phyloP scores from a whole-genome alignment of 768 basidiomycete genomes.

The Phylloporus arenicola region DNA sequence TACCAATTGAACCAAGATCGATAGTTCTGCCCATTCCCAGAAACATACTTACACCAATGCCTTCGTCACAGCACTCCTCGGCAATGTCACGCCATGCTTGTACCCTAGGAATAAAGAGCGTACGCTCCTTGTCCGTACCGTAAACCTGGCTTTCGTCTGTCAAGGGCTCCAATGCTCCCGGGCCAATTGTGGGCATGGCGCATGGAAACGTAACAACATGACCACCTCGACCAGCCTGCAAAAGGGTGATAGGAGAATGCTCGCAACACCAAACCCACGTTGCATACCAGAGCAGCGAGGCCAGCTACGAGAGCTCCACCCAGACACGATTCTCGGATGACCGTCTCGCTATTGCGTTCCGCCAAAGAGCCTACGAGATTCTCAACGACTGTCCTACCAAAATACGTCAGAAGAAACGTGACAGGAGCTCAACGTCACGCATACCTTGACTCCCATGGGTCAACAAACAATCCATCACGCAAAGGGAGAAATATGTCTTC shows the following conservation, averaged over 20 bases:
- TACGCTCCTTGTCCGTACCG: conserved; percentile 82
- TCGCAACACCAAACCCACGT: conserved; percentile 9
- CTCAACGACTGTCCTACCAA: conserved; percentile 55
- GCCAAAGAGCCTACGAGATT: conserved; percentile 62
- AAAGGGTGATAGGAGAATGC: conserved; percentile 6
- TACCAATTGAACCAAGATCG: conserved; percentile 85
- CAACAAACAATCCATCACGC: conserved; percentile 65
- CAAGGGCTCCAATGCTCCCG: conserved; percentile 58
- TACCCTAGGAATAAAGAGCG: conserved; percentile 74
- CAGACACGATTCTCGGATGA: conserved; percentile 55
- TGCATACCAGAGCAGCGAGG: conserved; percentile 65
- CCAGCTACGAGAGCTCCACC: conserved; percentile 72
- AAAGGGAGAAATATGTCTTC: conserved; percentile 91
- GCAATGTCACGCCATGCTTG: conserved; percentile 76
- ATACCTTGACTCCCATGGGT: conserved; percentile 66
- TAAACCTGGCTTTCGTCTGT: conserved; percentile 61
- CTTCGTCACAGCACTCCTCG: conserved; percentile 84
- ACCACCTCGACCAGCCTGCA: conserved; percentile 64
- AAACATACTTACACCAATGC: conserved; percentile 88
- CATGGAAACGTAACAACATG: conserved; percentile 71
- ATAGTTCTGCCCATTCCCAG: conserved; percentile 73
- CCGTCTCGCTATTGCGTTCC: conserved; percentile 47
- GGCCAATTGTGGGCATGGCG: conserved; percentile 63
- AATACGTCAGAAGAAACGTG: conserved; percentile 4
- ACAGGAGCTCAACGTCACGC: conserved; percentile 17